phyloP scores from a whole-genome alignment of 1,284 basidiomycete genomes.

The Prillingera fragicola region DNA sequence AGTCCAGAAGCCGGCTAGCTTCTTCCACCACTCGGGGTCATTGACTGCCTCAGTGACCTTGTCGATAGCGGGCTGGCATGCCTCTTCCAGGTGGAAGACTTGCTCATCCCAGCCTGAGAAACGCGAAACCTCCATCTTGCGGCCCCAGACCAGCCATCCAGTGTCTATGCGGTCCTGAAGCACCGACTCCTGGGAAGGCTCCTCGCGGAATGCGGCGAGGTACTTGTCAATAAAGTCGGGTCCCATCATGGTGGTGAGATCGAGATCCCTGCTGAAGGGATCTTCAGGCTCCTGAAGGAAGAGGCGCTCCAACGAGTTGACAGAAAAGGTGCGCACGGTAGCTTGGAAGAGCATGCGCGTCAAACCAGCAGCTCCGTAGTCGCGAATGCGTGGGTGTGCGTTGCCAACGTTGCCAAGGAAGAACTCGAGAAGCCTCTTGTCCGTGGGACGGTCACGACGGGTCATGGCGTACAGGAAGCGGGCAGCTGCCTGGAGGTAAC shows the following conservation, averaged over 20 bases:
- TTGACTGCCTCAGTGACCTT: constrained; percentile 56
- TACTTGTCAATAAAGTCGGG: constrained; percentile 56
- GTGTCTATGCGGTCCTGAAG: constrained; percentile 69
- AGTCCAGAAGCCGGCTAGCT: constrained; percentile 41
- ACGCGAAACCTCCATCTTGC: constrained; percentile 64
- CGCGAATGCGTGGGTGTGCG: constrained; percentile 73
- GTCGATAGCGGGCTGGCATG: constrained; percentile 58
- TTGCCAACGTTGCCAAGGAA: constrained; percentile 65
- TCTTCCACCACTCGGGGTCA: constrained; percentile 57
- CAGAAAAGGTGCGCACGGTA: constrained; percentile 77
- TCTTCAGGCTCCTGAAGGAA: constrained; percentile 75
- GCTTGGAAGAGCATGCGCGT: constrained; percentile 69
- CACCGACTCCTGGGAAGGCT: constrained; percentile 36
- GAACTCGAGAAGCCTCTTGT: constrained; percentile 62
- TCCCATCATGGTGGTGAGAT: constrained; percentile 44
- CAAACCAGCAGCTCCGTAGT: constrained; percentile 65
- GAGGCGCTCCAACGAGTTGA: constrained; percentile 57
- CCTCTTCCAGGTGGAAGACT: constrained; percentile 61
- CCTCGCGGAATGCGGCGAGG: constrained; percentile 49
- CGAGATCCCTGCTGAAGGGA: constrained; percentile 60
- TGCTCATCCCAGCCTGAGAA: constrained; percentile 52
- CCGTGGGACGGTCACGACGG: constrained; percentile 65
- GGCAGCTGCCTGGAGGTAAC: constrained; percentile 74
- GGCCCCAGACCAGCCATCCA: constrained; percentile 81
- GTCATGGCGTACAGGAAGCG: constrained; percentile 68